Percentiles rank a stretch among this genome's conserved stretches.
These are phyloP conservation scores for Fusarium camptoceras DNA, from an alignment of 2,329 filamentous ascomycete genomes.

Conservation along the genomic window DNA sequence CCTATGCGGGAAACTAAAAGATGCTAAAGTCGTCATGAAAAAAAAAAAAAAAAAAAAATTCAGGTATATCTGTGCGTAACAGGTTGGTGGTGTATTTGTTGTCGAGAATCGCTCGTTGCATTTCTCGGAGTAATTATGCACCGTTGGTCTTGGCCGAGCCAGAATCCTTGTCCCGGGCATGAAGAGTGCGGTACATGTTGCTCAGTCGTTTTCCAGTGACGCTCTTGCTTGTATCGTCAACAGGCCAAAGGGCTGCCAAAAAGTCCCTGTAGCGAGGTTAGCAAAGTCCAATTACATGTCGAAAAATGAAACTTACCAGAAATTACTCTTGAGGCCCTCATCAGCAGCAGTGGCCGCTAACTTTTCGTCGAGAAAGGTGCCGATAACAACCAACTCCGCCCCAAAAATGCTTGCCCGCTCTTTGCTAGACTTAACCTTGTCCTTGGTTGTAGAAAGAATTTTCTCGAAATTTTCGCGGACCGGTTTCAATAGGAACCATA, in stretches of 20 bases:
- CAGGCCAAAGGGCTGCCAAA: conserved; percentile 59
- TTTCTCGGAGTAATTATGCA: conserved; percentile 39
- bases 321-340: conserved; percentile 59
- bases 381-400: conserved; percentile 69
- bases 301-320: conserved; percentile 58
- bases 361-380: conserved; percentile 68
- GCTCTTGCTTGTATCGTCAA: conserved; percentile 58
- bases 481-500: conserved; percentile 66
- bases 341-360: conserved; percentile 57
- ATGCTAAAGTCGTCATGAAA: conserved; percentile 41
- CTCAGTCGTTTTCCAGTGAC: conserved; percentile 59
- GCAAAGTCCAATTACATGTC: background rate
- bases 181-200: conserved; percentile 58
- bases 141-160: conserved; percentile 50
- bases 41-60: conserved; percentile 35
- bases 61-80: conserved; percentile 38
- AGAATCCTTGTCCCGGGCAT: conserved; percentile 51
- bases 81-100: conserved; percentile 4
- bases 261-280: conserved; percentile 55
- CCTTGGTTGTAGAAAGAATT: conserved; percentile 71
- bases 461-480: conserved; percentile 70
- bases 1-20: conserved; percentile 43
- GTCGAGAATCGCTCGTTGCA: background rate
- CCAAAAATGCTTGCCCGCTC: conserved; percentile 72
- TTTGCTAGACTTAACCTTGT: conserved; percentile 71